Base-by-base conservation (phyloP, 1,284 basidiomycete genomes). In the Ustilago crameri region DNA sequence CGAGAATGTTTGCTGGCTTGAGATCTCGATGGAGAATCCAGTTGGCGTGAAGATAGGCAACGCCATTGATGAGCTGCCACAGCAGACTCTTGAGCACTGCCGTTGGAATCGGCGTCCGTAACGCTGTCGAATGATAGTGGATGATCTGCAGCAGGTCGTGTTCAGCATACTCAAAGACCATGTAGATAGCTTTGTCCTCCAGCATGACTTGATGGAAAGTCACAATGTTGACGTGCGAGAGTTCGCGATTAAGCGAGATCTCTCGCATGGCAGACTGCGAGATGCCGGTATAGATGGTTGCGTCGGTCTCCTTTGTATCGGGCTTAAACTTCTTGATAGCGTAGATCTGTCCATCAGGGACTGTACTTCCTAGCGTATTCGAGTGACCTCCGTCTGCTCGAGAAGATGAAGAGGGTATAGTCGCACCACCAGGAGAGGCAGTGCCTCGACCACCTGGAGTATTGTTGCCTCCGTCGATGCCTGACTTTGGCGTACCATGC, bases 321-420 rank as follows among this genome's bases (percentile, higher is more conserved):
- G 95, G 95, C 84, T 99, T 99, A 87, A 98, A 98, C 84, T 98
- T 99, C 86, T 99, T 99, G 86, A 98, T 98, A 4, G 95, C 96
- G 79, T 93, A 91, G 46, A 83, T 59, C 44, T 75, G 72, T 17
- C 47, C 51, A 37, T 71, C 74, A 0, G 62, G 62, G 12, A 54
- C 43, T 17, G 38, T 17, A 9, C 9, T 32, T 27, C 14, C 26
- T 2, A 37, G 14, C 23, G 30, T 12, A 30, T 34, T 32, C 9
- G 22, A 0, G 5, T 52, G 50, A 2, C 43, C 22, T 17, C 18
- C 43, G 23, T 23, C 18, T 10, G 48, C 15, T 30, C 48, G 37
- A 27, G 26, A 26, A 14, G 51, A n/a, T 5, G 55, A 14, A 18
- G 40, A 34, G 18, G 53, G 9, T 18, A 40, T 15, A 3, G 46